Evolutionary conservation across 306 rosid species (phyloP).

Genomic region (Morella rubra): DNA sequence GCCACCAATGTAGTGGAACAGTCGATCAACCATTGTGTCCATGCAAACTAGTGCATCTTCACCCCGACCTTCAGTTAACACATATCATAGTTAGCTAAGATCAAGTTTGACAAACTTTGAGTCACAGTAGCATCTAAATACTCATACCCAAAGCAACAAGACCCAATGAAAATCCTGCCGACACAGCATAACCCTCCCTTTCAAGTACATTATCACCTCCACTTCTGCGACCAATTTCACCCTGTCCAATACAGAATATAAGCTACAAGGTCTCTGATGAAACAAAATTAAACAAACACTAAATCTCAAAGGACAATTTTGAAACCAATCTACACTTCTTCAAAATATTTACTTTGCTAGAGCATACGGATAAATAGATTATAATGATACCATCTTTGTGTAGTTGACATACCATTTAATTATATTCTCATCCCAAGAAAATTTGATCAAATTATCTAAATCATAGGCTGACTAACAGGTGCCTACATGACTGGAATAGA

Average conservation of each 20-base stretch:
- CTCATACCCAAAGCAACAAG: conserved; percentile 87
- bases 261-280: conserved; percentile 10
- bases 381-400: neutral
- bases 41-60: conserved; percentile 79
- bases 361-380: neutral
- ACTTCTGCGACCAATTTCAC: conserved; percentile 91
- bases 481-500: no score
- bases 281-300: neutral
- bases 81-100: conserved; percentile 36
- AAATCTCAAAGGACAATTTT: neutral
- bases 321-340: neutral
- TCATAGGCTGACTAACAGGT: neutral
- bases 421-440: neutral
- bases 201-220: conserved; percentile 98
- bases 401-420: neutral
- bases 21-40: conserved; percentile 72
- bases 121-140: conserved; percentile 14
- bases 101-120: conserved; percentile 25
- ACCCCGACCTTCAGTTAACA: conserved; percentile 79
- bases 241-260: conserved; percentile 42
- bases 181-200: conserved; percentile 97
- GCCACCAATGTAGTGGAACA: conserved; percentile 82
- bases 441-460: neutral
- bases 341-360: neutral
- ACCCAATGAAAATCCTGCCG: conserved; percentile 95